phyloP scores from a whole-genome alignment of 257 asterid species.

The Ocimum tenuiflorum region DNA sequence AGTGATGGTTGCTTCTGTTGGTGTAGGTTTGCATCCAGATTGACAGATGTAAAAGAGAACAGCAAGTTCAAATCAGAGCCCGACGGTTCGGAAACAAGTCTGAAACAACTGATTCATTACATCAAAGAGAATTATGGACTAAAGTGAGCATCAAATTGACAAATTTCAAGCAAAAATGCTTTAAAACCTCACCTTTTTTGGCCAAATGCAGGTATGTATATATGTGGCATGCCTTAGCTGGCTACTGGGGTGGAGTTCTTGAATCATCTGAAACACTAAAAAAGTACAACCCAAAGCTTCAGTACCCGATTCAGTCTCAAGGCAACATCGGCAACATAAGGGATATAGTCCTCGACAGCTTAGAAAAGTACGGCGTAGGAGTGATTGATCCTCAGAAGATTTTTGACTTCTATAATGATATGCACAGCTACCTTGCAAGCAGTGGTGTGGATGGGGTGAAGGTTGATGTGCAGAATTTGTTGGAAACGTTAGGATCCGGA shows the following conservation, averaged over 20 bases:
- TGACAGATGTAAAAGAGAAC: constrained; percentile 44
- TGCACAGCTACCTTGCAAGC: constrained; percentile 54
- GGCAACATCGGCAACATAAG: constrained; percentile 48
- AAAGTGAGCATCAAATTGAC: too few species aligned
- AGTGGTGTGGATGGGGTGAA: constrained; percentile 72
- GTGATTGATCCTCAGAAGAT: constrained; percentile 43
- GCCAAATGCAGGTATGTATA: constrained; percentile 44
- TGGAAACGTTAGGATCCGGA: constrained; percentile 50
- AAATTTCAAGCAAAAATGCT: too few species aligned
- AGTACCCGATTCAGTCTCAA: constrained; percentile 49
- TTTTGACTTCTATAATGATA: constrained; percentile 52
- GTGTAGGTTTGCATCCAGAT: constrained; percentile 47
- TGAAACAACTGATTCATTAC: constrained; percentile 32
- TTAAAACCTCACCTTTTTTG: too few species aligned
- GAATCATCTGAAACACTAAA: constrained; percentile 35
- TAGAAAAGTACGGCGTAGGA: constrained; percentile 68
- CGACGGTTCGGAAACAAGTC: constrained; percentile 23
- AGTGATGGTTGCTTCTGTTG: neutral
- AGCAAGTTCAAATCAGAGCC: constrained; percentile 33
- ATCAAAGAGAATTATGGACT: too few species aligned
- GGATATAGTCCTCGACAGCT: constrained; percentile 49
- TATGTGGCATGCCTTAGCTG: constrained; percentile 72
- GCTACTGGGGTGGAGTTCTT: constrained; percentile 75
- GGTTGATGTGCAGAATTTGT: constrained; percentile 62
- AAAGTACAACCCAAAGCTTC: constrained; percentile 50